Evolutionary conservation across 768 basidiomycete genomes (phyloP).

Genomic region (Leccinellum rugosiceps): DNA sequence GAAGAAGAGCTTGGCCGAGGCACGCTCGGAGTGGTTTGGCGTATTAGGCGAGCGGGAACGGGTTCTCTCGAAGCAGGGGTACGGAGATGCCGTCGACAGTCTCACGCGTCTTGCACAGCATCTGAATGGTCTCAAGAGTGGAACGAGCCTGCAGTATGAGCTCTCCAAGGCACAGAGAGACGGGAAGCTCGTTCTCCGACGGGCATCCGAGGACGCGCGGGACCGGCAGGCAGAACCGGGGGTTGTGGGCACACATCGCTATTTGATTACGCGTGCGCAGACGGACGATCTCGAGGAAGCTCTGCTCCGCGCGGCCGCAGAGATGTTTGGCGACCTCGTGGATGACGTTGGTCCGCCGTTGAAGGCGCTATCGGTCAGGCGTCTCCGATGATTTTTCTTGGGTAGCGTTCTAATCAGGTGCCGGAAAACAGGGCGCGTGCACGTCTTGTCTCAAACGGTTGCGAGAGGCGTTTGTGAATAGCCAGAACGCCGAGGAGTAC

Average conservation of each 20-base stretch:
- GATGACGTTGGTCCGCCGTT: conserved; percentile 79
- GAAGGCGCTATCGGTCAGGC: conserved; percentile 64
- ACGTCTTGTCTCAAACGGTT: conserved; percentile 59
- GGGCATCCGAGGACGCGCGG: conserved; percentile 9
- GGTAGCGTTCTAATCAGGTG: background rate
- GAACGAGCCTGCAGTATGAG: conserved; percentile 81
- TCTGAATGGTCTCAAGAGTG: conserved; percentile 82
- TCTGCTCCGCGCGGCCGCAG: conserved; percentile 51
- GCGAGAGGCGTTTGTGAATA: conserved; percentile 58
- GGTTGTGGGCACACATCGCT: conserved; percentile 16
- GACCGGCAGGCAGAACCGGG: conserved; percentile 16
- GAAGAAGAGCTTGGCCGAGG: conserved; percentile 82
- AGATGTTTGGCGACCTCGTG: conserved; percentile 74
- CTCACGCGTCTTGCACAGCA: conserved; percentile 92
- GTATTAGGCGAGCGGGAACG: conserved; percentile 23
- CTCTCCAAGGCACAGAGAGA: conserved; percentile 59
- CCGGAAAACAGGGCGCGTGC: conserved; percentile 50
- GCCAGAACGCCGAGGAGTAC: conserved; percentile 28
- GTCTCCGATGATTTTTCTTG: background rate
- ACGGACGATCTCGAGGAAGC: conserved; percentile 41
- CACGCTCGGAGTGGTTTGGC: conserved; percentile 76
- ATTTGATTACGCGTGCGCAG: conserved; percentile 36
- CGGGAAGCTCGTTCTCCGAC: conserved; percentile 39
- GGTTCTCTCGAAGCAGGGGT: conserved; percentile 48
- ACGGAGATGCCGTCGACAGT: conserved; percentile 83